Evolutionary conservation across 2,329 filamentous ascomycete species (phyloP).

Genomic region (Emericellopsis cladophorae): DNA sequence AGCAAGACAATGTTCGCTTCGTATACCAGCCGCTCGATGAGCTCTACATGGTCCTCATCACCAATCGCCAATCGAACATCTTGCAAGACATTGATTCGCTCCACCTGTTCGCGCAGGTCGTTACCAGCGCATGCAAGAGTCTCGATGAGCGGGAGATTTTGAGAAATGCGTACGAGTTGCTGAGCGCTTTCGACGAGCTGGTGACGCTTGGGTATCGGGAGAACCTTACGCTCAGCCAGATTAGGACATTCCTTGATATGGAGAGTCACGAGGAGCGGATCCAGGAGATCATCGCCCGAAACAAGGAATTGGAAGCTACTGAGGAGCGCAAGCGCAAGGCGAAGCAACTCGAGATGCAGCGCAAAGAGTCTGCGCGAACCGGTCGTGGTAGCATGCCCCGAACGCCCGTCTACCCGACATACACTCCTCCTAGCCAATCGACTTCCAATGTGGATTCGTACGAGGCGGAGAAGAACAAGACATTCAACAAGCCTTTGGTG

Average conservation of each 20-base stretch:
- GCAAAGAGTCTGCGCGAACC: slow-evolving; percentile 82
- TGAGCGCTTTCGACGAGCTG: slow-evolving; percentile 94
- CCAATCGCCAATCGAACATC: slow-evolving; percentile 98
- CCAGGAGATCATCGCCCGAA: slow-evolving; percentile 94
- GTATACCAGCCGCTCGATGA: slow-evolving; percentile 98
- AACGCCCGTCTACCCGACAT: slow-evolving; percentile 76
- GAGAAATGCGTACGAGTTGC: slow-evolving; percentile 87
- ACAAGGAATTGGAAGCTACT: slow-evolving; percentile 96
- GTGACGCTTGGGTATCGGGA: slow-evolving; percentile 93
- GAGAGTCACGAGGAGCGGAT: slow-evolving; percentile 98
- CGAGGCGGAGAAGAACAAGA: slow-evolving; percentile 94
- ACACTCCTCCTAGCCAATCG: slow-evolving; percentile 65
- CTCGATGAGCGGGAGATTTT: slow-evolving; percentile 92
- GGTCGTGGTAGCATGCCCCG: slow-evolving; percentile 56
- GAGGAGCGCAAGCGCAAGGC: slow-evolving; percentile 98
- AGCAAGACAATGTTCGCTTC: slow-evolving; percentile 98
- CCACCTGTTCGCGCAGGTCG: slow-evolving; percentile 94
- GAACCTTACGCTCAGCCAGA: slow-evolving; percentile 91
- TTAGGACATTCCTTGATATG: slow-evolving; percentile 99
- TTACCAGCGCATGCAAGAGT: slow-evolving; percentile 90
- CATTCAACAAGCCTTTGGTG: slow-evolving; percentile 57
- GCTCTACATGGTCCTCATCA: slow-evolving; percentile 99
- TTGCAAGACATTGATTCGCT: slow-evolving; percentile 98
- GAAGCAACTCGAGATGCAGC: slow-evolving; percentile 97
- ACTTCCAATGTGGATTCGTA: slow-evolving; percentile 85